Evolutionary conservation across 306 rosid genomes (phyloP), one percentile per base, ranked within the genome.

Genomic region (Begonia peltatifolia): DNA sequence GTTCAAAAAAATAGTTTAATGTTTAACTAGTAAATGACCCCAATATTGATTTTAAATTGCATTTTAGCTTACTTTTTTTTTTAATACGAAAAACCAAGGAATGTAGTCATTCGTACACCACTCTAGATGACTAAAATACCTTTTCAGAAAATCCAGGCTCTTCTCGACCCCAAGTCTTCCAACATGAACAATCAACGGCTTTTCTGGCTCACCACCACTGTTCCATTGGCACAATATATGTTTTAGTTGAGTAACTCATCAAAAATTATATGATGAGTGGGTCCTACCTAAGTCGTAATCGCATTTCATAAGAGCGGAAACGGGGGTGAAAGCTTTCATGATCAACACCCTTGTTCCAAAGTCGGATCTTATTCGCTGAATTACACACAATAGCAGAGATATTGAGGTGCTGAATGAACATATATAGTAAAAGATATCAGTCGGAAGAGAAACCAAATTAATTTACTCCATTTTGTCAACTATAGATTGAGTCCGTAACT

Each of bases 271-370:
- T 56, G 46, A 70, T 16, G 41, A 62, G 5, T 9, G 52, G 65
- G 62, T 53, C 65, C 43, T 51, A 86, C 99, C 87, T 83, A 56
- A 92, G 62, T 67, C 84, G 79, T 46, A 77, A 48, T 53, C 99
- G 81, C 99, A 92, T 92, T 70, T 83, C 93, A 42, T 83, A 78
- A 1, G 89, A 92, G 43, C 78, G 72, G 49, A 63, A 92, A 57
- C 67, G 73, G 15, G 99, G 99, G 65, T 92, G 74, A 72, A 92
- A 92, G 72, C 87, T 86, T 50, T 66, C 87, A 52, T 92, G 86
- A 71, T 92, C 99, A 47, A 92, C 99, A 71, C 99, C 99, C 73
- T 92, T 92, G 62, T 72, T 86, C 99, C 99, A 92, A 57, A 86
- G 84, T 22, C 94, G 94, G 52, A 92, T 92, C 80, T 76, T 92